Evolutionary conservation across 108 stramenopile species (phyloP), one percentile per base, ranked within the genome.

Genomic region (Cylindrotheca closterium): DNA sequence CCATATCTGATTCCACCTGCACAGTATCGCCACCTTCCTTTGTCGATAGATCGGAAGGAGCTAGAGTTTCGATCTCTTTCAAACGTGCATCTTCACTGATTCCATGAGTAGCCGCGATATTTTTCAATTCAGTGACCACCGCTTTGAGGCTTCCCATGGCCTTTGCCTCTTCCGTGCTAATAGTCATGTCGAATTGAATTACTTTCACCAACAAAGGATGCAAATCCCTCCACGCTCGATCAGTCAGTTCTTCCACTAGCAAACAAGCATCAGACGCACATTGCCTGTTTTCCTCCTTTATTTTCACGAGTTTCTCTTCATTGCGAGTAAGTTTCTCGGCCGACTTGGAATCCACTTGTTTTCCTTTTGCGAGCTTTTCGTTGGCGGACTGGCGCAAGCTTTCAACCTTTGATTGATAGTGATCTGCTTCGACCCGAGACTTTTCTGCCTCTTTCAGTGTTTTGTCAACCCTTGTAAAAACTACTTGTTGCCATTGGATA

Each of bases 341-440:
- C 0, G 65, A 55, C 31, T 87, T 83, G 17, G 56, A 61, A 25
- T 78, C 67, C 2, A 92, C 79, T 47, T 60, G 68, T 63, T 88
- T 92, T n/a, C 91, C 91, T 60, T 85, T 85, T 65, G 78, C 70
- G 83, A 88, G 74, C 12, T 74, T 74, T 33, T 79, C 70, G 57
- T 88, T 88, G 19, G 73, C 74, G 1, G 62, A 60, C 50, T 74
- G 67, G 15, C 82, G 79, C 33, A 92, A 22, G 17, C 69, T 60
- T 73, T 92, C 91, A 19, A 88, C 87, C 65, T 92, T 92, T 24
- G 55, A 47, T 33, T 82, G 83, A 52, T 92, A 92, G 50, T 92
- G 91, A 73, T 88, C 84, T 51, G 87, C 56, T 55, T 92, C 91
- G 1, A 83, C 71, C 8, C 91, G 91, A 4, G 84, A 58, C 55